A percentile compares a stretch with the other conserved stretches of the same genome.
Conservation (phyloP, 2,329 filamentous ascomycete species). For the Fonsecaea monophora region DNA sequence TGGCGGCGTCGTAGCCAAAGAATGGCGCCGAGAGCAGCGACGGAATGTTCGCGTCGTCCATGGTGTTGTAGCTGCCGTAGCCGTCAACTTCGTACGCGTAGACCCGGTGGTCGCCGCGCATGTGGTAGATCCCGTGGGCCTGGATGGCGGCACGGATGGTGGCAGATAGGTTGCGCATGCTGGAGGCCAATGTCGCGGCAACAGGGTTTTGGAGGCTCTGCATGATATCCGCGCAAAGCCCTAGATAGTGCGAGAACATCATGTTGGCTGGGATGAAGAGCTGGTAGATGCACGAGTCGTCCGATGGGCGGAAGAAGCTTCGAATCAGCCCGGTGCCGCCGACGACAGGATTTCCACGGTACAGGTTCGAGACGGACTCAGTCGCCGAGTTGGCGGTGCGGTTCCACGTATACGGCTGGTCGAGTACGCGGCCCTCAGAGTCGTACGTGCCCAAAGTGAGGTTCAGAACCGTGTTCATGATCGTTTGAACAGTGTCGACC, state of each 20-base stretch:
- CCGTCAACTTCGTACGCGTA: slow-evolving; percentile 71
- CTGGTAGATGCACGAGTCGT: slow-evolving; percentile 91
- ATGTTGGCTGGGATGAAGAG: slow-evolving; percentile 96
- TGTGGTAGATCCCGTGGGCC: not conserved
- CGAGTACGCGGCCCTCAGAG: slow-evolving; percentile 1
- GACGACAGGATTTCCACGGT: slow-evolving; percentile 87
- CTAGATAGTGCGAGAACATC: slow-evolving; percentile 56
- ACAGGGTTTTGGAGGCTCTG: not conserved
- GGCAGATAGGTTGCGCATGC: not conserved
- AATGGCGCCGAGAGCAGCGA: slow-evolving; percentile 65
- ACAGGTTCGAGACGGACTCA: slow-evolving; percentile 81
- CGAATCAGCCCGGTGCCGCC: slow-evolving; percentile 82
- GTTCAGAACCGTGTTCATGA: slow-evolving; percentile 6
- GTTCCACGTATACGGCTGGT: slow-evolving; percentile 14
- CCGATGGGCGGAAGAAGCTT: slow-evolving; percentile 91
- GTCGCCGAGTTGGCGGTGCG: slow-evolving; percentile 55
- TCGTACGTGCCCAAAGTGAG: slow-evolving; percentile 59
- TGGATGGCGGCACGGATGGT: slow-evolving; percentile 1
- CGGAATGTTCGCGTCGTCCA: slow-evolving; percentile 71
- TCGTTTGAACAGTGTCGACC: slow-evolving; percentile 61
- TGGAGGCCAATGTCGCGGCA: not conserved
- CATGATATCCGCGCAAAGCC: slow-evolving; percentile 12
- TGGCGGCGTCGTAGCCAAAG: slow-evolving; percentile 57
- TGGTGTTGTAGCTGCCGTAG: slow-evolving; percentile 66
- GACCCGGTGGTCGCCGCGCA: slow-evolving; percentile 51